Evolutionary conservation across 2,329 filamentous ascomycete species (phyloP).

Genomic region (Venturia oleaginea): DNA sequence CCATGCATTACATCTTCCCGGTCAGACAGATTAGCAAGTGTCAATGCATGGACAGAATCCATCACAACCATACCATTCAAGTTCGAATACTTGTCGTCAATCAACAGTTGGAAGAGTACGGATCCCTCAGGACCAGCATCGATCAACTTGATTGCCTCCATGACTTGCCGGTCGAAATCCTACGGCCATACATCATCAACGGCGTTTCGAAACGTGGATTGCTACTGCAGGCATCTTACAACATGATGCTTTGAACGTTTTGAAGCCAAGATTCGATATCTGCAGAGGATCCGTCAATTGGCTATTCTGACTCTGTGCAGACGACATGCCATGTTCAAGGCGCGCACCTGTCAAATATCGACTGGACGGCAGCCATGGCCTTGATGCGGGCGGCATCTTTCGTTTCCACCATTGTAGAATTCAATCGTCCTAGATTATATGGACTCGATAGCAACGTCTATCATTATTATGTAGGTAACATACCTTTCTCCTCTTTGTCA

Average conservation of each 20-base stretch:
- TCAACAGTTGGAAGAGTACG: slow-evolving; percentile 26
- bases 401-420: background rate
- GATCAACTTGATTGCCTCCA: slow-evolving; percentile 28
- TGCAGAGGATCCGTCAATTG: slow-evolving; percentile 9
- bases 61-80: slow-evolving; percentile 27
- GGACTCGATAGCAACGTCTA: background rate
- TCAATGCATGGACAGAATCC: background rate
- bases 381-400: slow-evolving; percentile 21
- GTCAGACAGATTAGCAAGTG: background rate
- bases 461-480: background rate
- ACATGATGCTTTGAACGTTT: slow-evolving; percentile 25
- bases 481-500: background rate
- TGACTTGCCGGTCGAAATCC: slow-evolving; percentile 31
- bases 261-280: slow-evolving; percentile 26
- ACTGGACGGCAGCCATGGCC: slow-evolving; percentile 28
- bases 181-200: slow-evolving; percentile 14
- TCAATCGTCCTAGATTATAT: background rate
- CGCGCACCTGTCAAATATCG: slow-evolving; percentile 25
- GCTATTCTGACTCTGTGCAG: background rate
- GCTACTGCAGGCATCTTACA: slow-evolving; percentile 18
- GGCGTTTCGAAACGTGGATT: background rate
- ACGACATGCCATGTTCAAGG: background rate
- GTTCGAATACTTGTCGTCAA: slow-evolving; percentile 29
- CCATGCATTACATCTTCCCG: slow-evolving; percentile 34
- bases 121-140: slow-evolving; percentile 29